Evolutionary conservation across 495 filamentous ascomycete genomes (phyloP).

Genomic region (Xylaria telfairii): DNA sequence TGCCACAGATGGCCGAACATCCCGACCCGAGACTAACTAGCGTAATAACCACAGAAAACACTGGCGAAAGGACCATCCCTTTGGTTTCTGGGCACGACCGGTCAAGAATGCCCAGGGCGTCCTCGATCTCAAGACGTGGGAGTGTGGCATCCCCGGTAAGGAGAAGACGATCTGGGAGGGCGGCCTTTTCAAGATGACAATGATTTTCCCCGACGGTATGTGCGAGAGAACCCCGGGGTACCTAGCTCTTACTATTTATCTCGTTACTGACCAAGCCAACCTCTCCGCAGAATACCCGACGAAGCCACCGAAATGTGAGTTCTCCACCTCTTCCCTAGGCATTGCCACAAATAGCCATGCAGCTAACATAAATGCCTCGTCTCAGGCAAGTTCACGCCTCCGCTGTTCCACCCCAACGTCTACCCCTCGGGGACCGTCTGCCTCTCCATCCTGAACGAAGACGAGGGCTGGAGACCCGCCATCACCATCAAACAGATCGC

Average conservation of each 20-base stretch:
- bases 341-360: constrained; percentile 22
- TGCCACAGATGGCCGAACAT: not conserved
- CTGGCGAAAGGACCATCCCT: constrained; percentile 96
- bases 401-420: constrained; percentile 98
- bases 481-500: constrained; percentile 98
- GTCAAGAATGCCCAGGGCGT: constrained; percentile 77
- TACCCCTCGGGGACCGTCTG: constrained; percentile 98
- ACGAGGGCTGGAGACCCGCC: constrained; percentile 97
- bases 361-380: constrained; percentile 34
- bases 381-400: constrained; percentile 93
- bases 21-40: constrained; percentile 15
- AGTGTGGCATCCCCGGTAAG: constrained; percentile 94
- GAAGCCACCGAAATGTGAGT: constrained; percentile 96
- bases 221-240: constrained; percentile 22
- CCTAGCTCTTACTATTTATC: constrained; percentile 10
- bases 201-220: constrained; percentile 94
- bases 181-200: constrained; percentile 89
- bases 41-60: constrained; percentile 71
- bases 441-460: constrained; percentile 96
- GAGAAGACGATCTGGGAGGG: constrained; percentile 97
- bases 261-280: constrained; percentile 34
- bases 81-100: constrained; percentile 95
- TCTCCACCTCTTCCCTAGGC: not conserved
- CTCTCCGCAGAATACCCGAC: constrained; percentile 85
- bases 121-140: constrained; percentile 93